A percentile compares a stretch with the other conserved stretches of the same genome.
phyloP scores from a whole-genome alignment of 148 eudicot genomes.

The Diospyros lotus region DNA sequence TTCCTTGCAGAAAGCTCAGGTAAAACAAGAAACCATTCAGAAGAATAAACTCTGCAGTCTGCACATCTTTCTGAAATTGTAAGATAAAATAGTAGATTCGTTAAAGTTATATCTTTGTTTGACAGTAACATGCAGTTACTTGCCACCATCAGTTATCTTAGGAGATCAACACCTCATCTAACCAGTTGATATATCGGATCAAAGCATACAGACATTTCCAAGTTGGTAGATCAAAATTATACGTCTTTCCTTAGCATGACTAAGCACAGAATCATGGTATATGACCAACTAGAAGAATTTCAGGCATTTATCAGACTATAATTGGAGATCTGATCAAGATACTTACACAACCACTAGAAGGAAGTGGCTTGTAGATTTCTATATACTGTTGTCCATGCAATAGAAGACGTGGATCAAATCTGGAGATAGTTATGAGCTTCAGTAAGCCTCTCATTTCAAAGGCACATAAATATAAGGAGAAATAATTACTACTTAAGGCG shows the following conservation, averaged over 20 bases:
- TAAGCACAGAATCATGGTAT: neutral
- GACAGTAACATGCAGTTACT: neutral
- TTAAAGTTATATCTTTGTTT: neutral
- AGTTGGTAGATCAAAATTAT: constrained; percentile 4
- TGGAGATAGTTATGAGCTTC: constrained; percentile 23
- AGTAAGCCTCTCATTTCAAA: neutral
- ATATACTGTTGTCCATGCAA: constrained; percentile 93
- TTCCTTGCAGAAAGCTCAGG: neutral
- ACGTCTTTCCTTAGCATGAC: neutral
- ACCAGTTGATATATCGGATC: neutral
- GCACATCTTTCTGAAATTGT: neutral
- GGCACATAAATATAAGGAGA: neutral
- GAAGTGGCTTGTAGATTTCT: constrained; percentile 85
- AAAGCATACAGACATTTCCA: constrained; percentile 5
- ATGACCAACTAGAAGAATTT: neutral
- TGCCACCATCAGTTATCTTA: neutral
- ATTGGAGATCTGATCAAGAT: constrained; percentile 18
- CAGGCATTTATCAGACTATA: constrained; percentile 13
- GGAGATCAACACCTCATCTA: constrained; percentile 1
- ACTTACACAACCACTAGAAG: constrained; percentile 66
- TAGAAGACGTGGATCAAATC: constrained; percentile 79
- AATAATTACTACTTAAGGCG: neutral
- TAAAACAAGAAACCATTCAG: neutral
- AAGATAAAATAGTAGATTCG: neutral
- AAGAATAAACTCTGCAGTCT: constrained; percentile 3